Percentiles rank a stretch among this genome's conserved stretches.
Evolutionary conservation across 768 basidiomycete species (phyloP).

Genomic region (Gymnopilus dilepis): DNA sequence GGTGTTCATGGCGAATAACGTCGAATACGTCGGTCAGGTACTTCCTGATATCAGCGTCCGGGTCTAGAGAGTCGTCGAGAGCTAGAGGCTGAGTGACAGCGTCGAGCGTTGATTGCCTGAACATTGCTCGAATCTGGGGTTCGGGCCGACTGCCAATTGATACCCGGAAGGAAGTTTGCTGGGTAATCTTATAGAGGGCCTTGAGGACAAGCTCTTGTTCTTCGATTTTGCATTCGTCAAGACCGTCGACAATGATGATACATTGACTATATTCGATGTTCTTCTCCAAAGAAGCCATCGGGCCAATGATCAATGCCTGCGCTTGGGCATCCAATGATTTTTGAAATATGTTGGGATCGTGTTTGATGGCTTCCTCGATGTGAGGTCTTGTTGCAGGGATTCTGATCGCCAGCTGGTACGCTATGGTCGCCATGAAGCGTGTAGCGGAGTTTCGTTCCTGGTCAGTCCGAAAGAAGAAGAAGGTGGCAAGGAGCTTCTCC

Average conservation of each 20-base stretch:
- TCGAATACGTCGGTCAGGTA: neutral
- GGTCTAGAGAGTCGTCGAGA: neutral
- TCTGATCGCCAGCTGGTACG: neutral
- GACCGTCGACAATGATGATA: neutral
- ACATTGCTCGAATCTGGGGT: neutral
- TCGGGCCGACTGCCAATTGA: neutral
- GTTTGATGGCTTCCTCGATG: neutral
- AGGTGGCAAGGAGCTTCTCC: neutral
- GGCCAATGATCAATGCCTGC: neutral
- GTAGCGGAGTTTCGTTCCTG: neutral
- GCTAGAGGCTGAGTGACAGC: neutral
- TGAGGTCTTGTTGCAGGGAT: neutral
- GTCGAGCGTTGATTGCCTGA: neutral
- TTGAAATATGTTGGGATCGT: neutral
- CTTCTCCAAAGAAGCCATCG: neutral
- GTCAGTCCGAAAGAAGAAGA: neutral
- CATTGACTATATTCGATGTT: neutral
- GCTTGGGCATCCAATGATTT: neutral
- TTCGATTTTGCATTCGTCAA: neutral
- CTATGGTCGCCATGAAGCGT: slow-evolving; percentile 1
- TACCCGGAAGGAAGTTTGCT: neutral
- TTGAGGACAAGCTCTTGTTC: neutral
- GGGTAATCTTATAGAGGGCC: neutral
- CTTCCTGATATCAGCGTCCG: neutral
- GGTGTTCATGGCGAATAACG: neutral